These are phyloP conservation scores for Solanum pimpinellifolium DNA, from an alignment of 257 asterid genomes.

Conservation along the genomic window DNA sequence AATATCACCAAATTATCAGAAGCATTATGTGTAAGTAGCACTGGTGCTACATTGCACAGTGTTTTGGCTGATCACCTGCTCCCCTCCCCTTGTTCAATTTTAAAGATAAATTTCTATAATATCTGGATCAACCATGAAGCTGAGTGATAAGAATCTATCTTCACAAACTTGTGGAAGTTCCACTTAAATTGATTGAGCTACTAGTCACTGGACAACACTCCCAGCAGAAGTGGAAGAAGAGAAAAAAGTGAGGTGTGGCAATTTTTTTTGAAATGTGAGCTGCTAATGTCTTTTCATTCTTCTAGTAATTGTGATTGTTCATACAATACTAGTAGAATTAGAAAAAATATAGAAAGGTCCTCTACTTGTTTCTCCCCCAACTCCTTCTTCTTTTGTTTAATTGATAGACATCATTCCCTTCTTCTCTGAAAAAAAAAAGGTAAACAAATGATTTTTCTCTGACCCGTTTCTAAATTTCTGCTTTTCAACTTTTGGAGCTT, in stretches of 20 bases:
- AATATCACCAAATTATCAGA: neutral
- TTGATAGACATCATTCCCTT: neutral
- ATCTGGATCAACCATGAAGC: neutral
- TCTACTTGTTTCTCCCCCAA: neutral
- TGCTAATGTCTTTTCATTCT: neutral
- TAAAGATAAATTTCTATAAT: neutral
- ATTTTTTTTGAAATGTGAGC: neutral
- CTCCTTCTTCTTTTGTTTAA: neutral
- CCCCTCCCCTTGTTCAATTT: neutral
- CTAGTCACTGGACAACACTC: neutral
- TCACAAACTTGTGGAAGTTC: neutral
- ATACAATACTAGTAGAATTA: neutral
- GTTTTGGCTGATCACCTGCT: neutral
- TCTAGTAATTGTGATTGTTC: neutral
- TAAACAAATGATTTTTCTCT: neutral
- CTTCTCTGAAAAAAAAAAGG: neutral
- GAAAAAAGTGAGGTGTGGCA: neutral
- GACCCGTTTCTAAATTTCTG: neutral
- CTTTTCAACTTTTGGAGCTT: neutral
- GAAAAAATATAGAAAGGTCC: neutral
- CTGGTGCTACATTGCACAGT: neutral
- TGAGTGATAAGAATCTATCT: neutral
- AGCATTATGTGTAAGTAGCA: neutral
- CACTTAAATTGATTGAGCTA: neutral
- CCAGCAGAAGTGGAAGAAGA: no score